phyloP scores from a whole-genome alignment of 1,284 basidiomycete genomes.

The Sporisorium reilianum region DNA sequence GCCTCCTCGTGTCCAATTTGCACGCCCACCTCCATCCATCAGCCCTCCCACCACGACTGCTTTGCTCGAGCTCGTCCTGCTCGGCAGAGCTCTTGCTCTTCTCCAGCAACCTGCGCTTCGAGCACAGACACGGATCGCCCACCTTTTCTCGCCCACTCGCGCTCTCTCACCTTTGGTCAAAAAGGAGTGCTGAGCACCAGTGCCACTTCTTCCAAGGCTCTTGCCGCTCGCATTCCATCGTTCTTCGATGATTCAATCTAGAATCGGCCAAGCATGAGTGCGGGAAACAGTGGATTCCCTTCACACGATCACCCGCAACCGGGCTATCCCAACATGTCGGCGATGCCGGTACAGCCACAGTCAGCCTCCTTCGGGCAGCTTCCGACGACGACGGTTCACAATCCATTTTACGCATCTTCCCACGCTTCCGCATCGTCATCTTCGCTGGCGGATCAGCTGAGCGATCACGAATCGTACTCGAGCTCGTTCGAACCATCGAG shows the following conservation, averaged over 20 bases:
- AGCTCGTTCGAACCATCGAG: conserved; percentile 35
- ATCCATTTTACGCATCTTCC: conserved; percentile 39
- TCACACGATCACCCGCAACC: conserved; percentile 16
- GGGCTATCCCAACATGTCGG: conserved; percentile 29
- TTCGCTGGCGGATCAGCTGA: conserved; percentile 43
- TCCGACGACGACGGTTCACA: conserved; percentile 17
- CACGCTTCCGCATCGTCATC: conserved; percentile 48
- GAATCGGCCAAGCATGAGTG: conserved; percentile 17
- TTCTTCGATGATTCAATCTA: conserved; percentile 11
- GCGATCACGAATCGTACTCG: conserved; percentile 49
- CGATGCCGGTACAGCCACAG: conserved; percentile 24
- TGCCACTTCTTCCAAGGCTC: background rate
- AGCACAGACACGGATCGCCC: background rate
- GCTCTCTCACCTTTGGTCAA: background rate
- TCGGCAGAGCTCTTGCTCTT: background rate
- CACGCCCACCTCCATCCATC: background rate
- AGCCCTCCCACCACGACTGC: background rate
- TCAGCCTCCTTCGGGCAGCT: conserved; percentile 22
- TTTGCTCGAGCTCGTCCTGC: background rate
- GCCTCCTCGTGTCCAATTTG: background rate
- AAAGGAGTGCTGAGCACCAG: background rate
- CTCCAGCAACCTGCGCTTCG: background rate
- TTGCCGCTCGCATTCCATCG: no score
- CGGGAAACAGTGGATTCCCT: conserved; percentile 27
- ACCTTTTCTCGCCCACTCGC: background rate